phyloP scores from a whole-genome alignment of 495 filamentous ascomycete species.

The Penicillium atrosanguineum region DNA sequence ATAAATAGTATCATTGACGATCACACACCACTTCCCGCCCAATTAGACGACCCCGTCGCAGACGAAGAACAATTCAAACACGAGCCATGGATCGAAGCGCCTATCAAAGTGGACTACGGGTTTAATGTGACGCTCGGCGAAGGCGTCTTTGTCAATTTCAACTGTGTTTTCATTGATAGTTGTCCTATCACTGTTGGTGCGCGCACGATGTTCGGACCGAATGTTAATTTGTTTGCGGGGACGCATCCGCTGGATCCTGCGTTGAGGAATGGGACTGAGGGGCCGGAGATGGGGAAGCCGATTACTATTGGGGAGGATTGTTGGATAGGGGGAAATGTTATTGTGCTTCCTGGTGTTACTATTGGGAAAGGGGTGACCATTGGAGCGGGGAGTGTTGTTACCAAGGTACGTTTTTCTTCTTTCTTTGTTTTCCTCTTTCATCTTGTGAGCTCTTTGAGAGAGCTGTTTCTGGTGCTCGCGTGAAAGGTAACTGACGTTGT shows the following conservation, averaged over 20 bases:
- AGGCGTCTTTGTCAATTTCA: constrained; percentile 74
- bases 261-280: constrained; percentile 67
- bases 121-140: constrained; percentile 66
- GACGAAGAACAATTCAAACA: constrained; percentile 59
- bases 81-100: constrained; percentile 69
- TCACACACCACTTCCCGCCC: constrained; percentile 59
- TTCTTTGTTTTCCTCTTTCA: neutral
- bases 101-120: constrained; percentile 74
- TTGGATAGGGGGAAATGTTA: constrained; percentile 81
- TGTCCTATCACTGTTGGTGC: constrained; percentile 73
- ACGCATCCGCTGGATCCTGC: constrained; percentile 75
- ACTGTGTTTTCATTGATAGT: constrained; percentile 74
- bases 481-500: neutral
- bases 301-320: constrained; percentile 84
- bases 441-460: neutral
- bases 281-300: constrained; percentile 72
- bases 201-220: constrained; percentile 76
- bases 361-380: constrained; percentile 75
- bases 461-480: neutral
- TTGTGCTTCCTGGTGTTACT: constrained; percentile 73
- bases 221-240: constrained; percentile 66
- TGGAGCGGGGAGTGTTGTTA: constrained; percentile 88
- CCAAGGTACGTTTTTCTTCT: constrained; percentile 59
- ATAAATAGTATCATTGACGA: constrained; percentile 56
- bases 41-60: constrained; percentile 47